Evolutionary conservation across 1,284 basidiomycete species (phyloP).

Genomic region (Ceratobasidium sp.): DNA sequence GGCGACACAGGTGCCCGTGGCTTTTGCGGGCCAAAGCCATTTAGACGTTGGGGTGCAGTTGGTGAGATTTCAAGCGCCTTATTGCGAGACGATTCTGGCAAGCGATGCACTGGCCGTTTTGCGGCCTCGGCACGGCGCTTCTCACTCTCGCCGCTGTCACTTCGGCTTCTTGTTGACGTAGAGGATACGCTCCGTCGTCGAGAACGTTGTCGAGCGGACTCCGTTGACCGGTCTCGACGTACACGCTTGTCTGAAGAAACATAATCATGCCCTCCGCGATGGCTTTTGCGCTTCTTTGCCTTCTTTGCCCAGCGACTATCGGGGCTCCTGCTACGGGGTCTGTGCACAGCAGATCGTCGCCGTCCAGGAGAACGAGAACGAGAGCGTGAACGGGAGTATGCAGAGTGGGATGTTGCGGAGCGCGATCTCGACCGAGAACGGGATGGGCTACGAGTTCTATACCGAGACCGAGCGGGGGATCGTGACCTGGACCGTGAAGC

Average conservation of each 20-base stretch:
- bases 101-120: constrained; percentile 41
- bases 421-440: constrained; percentile 62
- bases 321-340: constrained; percentile 54
- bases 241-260: constrained; percentile 42
- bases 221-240: constrained; percentile 34
- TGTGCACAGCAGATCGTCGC: constrained; percentile 59
- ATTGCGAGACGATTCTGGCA: constrained; percentile 40
- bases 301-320: constrained; percentile 20
- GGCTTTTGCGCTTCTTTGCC: constrained; percentile 43
- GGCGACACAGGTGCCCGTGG: constrained; percentile 25
- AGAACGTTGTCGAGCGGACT: constrained; percentile 46
- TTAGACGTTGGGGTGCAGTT: constrained; percentile 21
- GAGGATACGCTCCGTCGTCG: constrained; percentile 63
- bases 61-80: constrained; percentile 39
- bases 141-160: constrained; percentile 55
- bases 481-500: constrained; percentile 40
- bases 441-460: constrained; percentile 49
- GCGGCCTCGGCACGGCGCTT: constrained; percentile 38
- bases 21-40: constrained; percentile 40
- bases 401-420: constrained; percentile 72
- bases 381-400: constrained; percentile 68
- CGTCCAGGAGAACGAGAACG: constrained; percentile 67
- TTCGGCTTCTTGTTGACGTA: constrained; percentile 60
- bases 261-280: constrained; percentile 41
- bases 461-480: constrained; percentile 49